phyloP scores from a whole-genome alignment of 1,139 yeast species.

The Pichia sp. region DNA sequence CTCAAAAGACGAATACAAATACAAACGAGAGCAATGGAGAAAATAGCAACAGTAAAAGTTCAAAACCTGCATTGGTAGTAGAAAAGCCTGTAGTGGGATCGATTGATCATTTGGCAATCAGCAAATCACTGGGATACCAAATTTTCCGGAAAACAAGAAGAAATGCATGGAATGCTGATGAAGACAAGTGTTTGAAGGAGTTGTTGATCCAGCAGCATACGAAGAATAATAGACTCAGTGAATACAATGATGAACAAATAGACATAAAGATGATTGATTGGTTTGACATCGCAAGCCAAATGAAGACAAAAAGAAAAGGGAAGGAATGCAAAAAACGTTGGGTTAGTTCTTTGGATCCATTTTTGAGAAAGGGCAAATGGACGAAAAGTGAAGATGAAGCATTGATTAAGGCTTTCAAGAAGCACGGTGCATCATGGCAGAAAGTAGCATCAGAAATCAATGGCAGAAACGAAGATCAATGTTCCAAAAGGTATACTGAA shows the following conservation, averaged over 20 bases:
- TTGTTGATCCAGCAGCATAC: constrained; percentile 33
- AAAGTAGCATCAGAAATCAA: constrained; percentile 69
- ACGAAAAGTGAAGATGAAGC: constrained; percentile 74
- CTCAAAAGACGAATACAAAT: neutral
- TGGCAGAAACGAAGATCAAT: constrained; percentile 92
- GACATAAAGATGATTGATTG: constrained; percentile 51
- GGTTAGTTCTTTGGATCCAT: constrained; percentile 80
- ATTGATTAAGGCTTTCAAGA: constrained; percentile 58
- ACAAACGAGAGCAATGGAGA: neutral
- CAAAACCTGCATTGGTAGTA: constrained; percentile 10
- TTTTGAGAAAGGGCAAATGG: constrained; percentile 82
- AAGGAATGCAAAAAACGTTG: constrained; percentile 73
- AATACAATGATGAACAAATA: constrained; percentile 28
- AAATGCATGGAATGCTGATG: constrained; percentile 65
- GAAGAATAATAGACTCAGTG: constrained; percentile 11
- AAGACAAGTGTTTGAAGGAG: constrained; percentile 46
- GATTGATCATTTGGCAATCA: constrained; percentile 63
- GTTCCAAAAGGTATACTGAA: constrained; percentile 86
- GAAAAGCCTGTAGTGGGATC: constrained; percentile 30
- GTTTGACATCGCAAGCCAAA: constrained; percentile 55
- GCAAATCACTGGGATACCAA: constrained; percentile 72
- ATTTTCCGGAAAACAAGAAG: constrained; percentile 61
- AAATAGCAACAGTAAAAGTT: neutral
- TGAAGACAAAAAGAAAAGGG: constrained; percentile 47
- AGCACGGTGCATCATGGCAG: constrained; percentile 82